Base-by-base conservation (phyloP, 208 protist species). In the Vickermania ingenoplastis region DNA sequence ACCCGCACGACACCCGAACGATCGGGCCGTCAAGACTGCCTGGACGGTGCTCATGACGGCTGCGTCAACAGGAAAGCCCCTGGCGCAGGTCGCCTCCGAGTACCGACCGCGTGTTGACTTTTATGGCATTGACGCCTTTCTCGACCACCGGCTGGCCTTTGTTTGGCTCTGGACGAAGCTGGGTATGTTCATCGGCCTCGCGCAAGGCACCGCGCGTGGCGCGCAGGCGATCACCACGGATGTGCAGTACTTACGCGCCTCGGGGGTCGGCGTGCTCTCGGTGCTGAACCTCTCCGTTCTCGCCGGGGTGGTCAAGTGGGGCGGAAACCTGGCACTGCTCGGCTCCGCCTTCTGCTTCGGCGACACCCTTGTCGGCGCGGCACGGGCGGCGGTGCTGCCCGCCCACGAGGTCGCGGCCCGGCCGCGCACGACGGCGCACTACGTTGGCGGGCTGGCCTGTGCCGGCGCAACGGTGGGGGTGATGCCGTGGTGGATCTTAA, bases 401-500 rank as follows among this genome's bases (percentile, higher is more conserved):
- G 91, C 91, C 70, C 63, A 61, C 13, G 27, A 54, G 41, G 70
- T 72, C 11, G 62, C 83, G 23, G 81, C 87, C 2, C 41, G 69
- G 21, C 83, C 50, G 7, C 77, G 87, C 22, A 80, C 81, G n/a
- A 81, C 74, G 13, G 62, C 63, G 14, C 91, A 94, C 65, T 94
- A 94, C 63, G 67, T 79, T 4, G 50, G 73, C 29, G 87, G 87
- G 1, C 66, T 94, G 25, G 63, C 77, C 23, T 79, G 73, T 59
- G 81, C 84, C n/a, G 81, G 83, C 7, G 75, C 69, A n/a, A 87
- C 68, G 45, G 81, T 88, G 25, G 87, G 87, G 0, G 69, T 91
- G 48, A 51, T 94, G 71, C 87, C 87, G 60, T 94, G 87, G 82
- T 94, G 87, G 84, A 71, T 94, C 29, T 70, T 94, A n/a, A 76